Evolutionary conservation across 2,329 filamentous ascomycete species (phyloP).

Genomic region (Epichloe uncinata): DNA sequence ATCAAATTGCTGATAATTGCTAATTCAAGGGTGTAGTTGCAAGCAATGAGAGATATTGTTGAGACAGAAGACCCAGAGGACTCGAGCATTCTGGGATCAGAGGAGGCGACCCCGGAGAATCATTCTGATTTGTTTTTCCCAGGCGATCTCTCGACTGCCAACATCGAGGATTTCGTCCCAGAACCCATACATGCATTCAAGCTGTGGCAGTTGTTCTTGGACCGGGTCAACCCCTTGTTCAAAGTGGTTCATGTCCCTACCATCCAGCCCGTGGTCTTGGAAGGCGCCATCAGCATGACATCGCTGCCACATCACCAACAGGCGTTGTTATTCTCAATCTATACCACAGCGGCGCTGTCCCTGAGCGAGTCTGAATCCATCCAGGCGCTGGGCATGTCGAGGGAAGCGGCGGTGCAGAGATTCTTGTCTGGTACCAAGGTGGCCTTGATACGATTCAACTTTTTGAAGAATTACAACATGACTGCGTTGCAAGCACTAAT

Average conservation of each 20-base stretch:
- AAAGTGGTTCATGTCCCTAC: constrained; percentile 62
- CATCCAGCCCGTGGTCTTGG: constrained; percentile 50
- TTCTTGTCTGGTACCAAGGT: constrained; percentile 39
- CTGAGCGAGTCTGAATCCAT: constrained; percentile 42
- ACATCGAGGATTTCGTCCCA: constrained; percentile 44
- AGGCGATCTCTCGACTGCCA: constrained; percentile 25
- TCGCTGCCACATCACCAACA: constrained; percentile 45
- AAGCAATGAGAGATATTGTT: constrained; percentile 45
- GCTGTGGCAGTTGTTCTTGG: constrained; percentile 62
- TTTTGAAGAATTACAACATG: constrained; percentile 45
- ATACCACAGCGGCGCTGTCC: constrained; percentile 44
- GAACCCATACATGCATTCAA: constrained; percentile 51
- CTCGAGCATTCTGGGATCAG: constrained; percentile 33
- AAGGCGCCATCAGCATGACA: constrained; percentile 43
- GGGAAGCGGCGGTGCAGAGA: constrained; percentile 34
- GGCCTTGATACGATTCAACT: constrained; percentile 37
- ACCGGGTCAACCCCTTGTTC: constrained; percentile 60
- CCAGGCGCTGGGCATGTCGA: constrained; percentile 35
- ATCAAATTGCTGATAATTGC: neutral
- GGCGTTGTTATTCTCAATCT: constrained; percentile 52
- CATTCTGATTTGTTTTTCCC: constrained; percentile 36
- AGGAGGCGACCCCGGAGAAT: constrained; percentile 37
- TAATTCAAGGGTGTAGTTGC: constrained; percentile 26
- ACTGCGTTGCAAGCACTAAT: constrained; percentile 45
- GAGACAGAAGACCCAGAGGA: constrained; percentile 36